These are phyloP conservation scores for Rhizophlyctis rosea DNA, from an alignment of 192 early-diverging fungal genomes.

Conservation along the genomic window DNA sequence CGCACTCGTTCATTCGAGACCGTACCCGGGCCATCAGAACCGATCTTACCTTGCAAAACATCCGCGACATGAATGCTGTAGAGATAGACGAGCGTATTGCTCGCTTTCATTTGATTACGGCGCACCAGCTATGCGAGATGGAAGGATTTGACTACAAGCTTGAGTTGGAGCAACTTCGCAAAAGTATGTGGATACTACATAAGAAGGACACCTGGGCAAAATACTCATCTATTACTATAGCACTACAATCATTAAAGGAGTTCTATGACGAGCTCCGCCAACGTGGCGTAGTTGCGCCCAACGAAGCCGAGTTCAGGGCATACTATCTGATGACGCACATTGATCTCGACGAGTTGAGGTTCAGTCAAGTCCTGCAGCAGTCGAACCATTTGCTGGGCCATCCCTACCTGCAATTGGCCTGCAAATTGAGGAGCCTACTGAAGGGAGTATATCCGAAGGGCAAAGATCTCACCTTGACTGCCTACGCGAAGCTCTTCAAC, in stretches of 20 bases:
- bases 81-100: conserved; percentile 77
- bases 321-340: conserved; percentile 80
- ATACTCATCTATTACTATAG: conserved; percentile 33
- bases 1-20: conserved; percentile 82
- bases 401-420: conserved; percentile 66
- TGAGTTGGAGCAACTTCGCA: conserved; percentile 85
- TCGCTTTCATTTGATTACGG: conserved; percentile 78
- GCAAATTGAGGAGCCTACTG: conserved; percentile 61
- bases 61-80: conserved; percentile 64
- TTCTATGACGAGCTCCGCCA: conserved; percentile 76
- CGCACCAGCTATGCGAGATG: conserved; percentile 67
- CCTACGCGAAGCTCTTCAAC: conserved; percentile 73
- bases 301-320: conserved; percentile 88
- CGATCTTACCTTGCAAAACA: conserved; percentile 86
- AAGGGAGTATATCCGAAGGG: too few relatives aligned
- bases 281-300: conserved; percentile 52
- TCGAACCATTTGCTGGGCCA: conserved; percentile 50
- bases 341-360: conserved; percentile 68
- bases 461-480: conserved; percentile 51
- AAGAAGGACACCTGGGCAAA: neutral
- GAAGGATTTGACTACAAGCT: conserved; percentile 72
- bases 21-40: conserved; percentile 78
- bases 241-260: conserved; percentile 78
- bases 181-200: conserved; percentile 58
- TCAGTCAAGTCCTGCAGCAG: conserved; percentile 52